Base-by-base conservation (phyloP, 371 early-diverging fungal species). In the Coemansia sp. region DNA sequence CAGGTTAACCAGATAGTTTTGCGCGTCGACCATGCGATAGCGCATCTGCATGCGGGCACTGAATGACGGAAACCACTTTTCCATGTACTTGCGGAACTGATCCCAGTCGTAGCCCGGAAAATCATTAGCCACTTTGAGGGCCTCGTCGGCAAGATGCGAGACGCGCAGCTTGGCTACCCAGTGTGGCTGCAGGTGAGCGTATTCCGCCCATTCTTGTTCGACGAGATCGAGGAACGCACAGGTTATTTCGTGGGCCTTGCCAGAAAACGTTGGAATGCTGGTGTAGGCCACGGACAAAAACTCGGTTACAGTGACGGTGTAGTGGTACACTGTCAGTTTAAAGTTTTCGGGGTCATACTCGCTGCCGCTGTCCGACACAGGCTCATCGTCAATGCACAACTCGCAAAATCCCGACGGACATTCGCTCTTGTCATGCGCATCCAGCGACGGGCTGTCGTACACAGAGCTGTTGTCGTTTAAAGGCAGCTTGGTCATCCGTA, bases 41-140 rank as follows among this genome's bases (percentile, higher is more conserved):
- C 52, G 52, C 35, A 34, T 52, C 8, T 52, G 52, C 52, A 52
- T 52, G 6, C 52, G 52, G 5, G 52, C 52, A 6, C 34, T 52
- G 12, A 16, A 33, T 14, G 52, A 6, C 11, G 52, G 35, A 16
- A 52, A 33, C 52, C 52, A 52, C 35, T 34, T 33, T 33, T 52
- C 52, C 52, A 52, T 52, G 34, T 52, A 16, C 30, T 5, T 14
- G 12, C 52, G 12, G 8, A 52, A 52, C 30, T 34, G 5, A 4
- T 6, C 10, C 52, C 52, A 33, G 16, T 52, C 52, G 16, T 52
- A 52, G 20, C 52, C 52, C 9, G 34, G n/a, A 52, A 52, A 52
- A 14, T 33, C 52, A 6, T 52, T 35, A 5, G 52, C 52, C 7
- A 52, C 52, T 14, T 35, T 35, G 1, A n/a, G 52, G 0, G 52